Evolutionary conservation across 805 yeast species (phyloP).

Genomic region (Sungouiozyma intestinalis): DNA sequence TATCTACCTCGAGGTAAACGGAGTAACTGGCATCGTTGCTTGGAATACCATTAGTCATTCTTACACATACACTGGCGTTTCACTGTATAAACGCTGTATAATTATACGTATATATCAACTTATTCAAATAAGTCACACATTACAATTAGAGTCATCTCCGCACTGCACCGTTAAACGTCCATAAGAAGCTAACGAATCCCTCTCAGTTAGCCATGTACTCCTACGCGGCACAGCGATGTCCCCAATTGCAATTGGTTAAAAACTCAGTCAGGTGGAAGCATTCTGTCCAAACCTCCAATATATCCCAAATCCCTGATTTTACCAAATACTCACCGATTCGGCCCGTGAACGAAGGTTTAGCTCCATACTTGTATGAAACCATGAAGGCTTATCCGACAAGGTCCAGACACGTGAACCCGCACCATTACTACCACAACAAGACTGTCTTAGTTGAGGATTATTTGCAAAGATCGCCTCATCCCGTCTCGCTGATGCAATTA

Average conservation of each 20-base stretch:
- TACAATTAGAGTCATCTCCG: neutral
- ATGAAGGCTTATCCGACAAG: constrained; percentile 32
- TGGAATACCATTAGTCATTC: no score
- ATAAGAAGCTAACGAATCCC: no score
- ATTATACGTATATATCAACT: no score
- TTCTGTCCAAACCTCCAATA: constrained; percentile 13
- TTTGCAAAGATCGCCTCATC: constrained; percentile 57
- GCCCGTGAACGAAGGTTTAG: constrained; percentile 26
- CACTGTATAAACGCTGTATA: no score
- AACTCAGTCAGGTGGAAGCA: constrained; percentile 8
- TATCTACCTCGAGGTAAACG: no score
- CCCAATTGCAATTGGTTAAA: neutral
- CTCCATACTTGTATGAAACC: constrained; percentile 28
- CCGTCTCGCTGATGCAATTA: constrained; percentile 80
- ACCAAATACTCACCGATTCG: constrained; percentile 27
- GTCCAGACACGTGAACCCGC: constrained; percentile 43
- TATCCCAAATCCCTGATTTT: constrained; percentile 28
- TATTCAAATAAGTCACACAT: no score
- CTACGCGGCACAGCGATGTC: neutral
- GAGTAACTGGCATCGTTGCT: no score
- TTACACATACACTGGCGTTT: no score
- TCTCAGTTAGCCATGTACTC: neutral
- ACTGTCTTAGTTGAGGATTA: constrained; percentile 21
- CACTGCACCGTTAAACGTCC: neutral
- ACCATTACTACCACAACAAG: constrained; percentile 68